Conservation (phyloP, 2,329 filamentous ascomycete genomes). For the Metarhizium robertsii region DNA sequence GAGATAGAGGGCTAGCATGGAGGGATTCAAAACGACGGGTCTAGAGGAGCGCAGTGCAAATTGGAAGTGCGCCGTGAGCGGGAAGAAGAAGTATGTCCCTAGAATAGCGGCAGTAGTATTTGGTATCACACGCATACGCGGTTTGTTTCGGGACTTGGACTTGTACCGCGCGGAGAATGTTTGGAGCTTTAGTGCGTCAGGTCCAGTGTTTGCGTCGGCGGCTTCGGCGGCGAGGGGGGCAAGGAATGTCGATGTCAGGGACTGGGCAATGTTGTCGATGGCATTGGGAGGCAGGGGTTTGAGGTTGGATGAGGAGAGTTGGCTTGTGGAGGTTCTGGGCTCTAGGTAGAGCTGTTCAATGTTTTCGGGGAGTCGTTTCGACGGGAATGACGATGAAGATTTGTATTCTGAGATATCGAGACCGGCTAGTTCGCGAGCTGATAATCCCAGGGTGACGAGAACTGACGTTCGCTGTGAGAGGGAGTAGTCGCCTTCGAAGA, state of each 20-base stretch:
- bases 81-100: slow-evolving; percentile 72
- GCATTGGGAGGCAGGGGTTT: slow-evolving; percentile 46
- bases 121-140: slow-evolving; percentile 47
- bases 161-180: slow-evolving; percentile 64
- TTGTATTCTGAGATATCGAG: slow-evolving; percentile 50
- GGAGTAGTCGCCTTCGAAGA: slow-evolving; percentile 89
- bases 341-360: slow-evolving; percentile 62
- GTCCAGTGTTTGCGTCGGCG: slow-evolving; percentile 70
- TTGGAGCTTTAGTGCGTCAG: slow-evolving; percentile 77
- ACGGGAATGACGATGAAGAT: slow-evolving; percentile 56
- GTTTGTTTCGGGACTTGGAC: slow-evolving; percentile 22
- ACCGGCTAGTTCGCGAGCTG: slow-evolving; percentile 77
- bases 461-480: slow-evolving; percentile 74
- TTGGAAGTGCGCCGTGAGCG: slow-evolving; percentile 73
- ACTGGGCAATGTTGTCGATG: slow-evolving; percentile 58
- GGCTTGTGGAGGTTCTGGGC: slow-evolving; percentile 14
- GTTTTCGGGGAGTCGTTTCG: slow-evolving; percentile 64
- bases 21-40: slow-evolving; percentile 59
- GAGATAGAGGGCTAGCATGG: slow-evolving; percentile 69
- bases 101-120: slow-evolving; percentile 75
- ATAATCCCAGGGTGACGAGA: slow-evolving; percentile 71
- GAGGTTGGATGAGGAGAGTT: slow-evolving; percentile 21
- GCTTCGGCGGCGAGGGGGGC: slow-evolving; percentile 73
- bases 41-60: slow-evolving; percentile 46
- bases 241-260: slow-evolving; percentile 63